These are phyloP conservation scores for Xylariaceae sp. DNA, from an alignment of 2,329 filamentous ascomycete genomes.

Conservation along the genomic window DNA sequence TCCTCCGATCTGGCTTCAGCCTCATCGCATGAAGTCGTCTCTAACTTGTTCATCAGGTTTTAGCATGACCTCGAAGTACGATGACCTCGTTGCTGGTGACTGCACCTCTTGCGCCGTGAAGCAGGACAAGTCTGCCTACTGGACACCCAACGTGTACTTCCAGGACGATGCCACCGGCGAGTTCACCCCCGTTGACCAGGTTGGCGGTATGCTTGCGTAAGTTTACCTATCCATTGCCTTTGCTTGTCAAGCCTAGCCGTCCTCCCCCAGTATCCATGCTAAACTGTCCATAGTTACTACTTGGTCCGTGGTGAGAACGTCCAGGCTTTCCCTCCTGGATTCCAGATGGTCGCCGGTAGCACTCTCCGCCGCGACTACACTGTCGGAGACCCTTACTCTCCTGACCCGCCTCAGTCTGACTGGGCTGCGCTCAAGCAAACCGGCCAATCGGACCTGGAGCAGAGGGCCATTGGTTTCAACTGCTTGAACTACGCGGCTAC, in stretches of 20 bases:
- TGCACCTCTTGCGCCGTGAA: conserved; percentile 79
- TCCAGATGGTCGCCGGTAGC: conserved; percentile 78
- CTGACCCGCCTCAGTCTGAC: conserved; percentile 59
- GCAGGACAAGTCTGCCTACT: conserved; percentile 85
- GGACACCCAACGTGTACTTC: conserved; percentile 77
- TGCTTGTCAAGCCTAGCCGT: background rate
- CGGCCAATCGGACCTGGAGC: conserved; percentile 60
- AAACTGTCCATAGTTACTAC: conserved; percentile 62
- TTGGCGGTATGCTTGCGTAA: conserved; percentile 81
- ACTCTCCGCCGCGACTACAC: conserved; percentile 63
- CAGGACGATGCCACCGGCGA: conserved; percentile 57
- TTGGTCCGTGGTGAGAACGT: conserved; percentile 61
- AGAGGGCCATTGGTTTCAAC: conserved; percentile 91
- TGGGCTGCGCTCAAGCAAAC: conserved; percentile 64
- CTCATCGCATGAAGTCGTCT: background rate
- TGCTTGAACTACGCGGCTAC: conserved; percentile 72
- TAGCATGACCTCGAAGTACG: conserved; percentile 49
- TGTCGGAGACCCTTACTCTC: conserved; percentile 59
- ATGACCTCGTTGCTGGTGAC: conserved; percentile 52
- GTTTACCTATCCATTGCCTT: conserved; percentile 34
- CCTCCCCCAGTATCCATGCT: background rate
- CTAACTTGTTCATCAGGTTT: conserved; percentile 50
- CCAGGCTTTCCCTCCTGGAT: conserved; percentile 67
- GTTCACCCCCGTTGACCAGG: conserved; percentile 64
- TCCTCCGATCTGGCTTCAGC: no score